Percentiles rank a stretch among this genome's conserved stretches.
These are phyloP conservation scores for Pseudocercospora macadamiae DNA, from an alignment of 2,329 filamentous ascomycete genomes.

Conservation along the genomic window DNA sequence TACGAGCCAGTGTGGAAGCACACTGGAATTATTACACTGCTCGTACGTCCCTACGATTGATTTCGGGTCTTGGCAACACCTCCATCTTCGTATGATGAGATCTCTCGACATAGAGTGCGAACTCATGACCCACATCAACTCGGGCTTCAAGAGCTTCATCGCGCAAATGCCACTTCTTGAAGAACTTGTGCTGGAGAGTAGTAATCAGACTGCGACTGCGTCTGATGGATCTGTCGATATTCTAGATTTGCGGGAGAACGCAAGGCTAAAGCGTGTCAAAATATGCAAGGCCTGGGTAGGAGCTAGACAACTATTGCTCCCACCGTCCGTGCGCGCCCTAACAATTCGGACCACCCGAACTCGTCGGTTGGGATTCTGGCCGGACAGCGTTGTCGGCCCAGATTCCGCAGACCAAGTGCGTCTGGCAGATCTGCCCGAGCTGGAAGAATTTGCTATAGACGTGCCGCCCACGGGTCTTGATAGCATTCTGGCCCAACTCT, in stretches of 20 bases:
- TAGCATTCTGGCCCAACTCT: conserved; percentile 1
- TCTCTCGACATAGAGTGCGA: conserved; percentile 9
- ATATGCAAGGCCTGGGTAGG: conserved; percentile 2
- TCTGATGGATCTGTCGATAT: background rate
- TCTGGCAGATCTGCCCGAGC: conserved; percentile 3
- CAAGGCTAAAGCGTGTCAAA: conserved; percentile 7
- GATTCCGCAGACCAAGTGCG: background rate
- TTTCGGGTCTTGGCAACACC: conserved; percentile 1
- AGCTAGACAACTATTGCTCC: conserved; percentile 8
- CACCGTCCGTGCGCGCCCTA: conserved; percentile 6
- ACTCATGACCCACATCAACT: background rate
- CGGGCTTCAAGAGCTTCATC: conserved; percentile 1
- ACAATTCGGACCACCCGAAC: background rate
- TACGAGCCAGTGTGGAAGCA: conserved; percentile 1
- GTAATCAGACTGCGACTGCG: background rate
- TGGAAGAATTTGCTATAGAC: conserved; percentile 12
- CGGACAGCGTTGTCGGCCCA: background rate
- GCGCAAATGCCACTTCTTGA: background rate
- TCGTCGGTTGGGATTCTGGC: conserved; percentile 7
- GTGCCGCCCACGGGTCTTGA: conserved; percentile 6
- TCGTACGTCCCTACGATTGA: conserved; percentile 1
- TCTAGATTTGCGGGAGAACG: conserved; percentile 16
- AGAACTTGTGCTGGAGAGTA: conserved; percentile 9
- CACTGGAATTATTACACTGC: conserved; percentile 13
- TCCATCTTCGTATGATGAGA: conserved; percentile 7